Evolutionary conservation across 2,329 filamentous ascomycete genomes (phyloP).

Genomic region (Aschersonia sp.): DNA sequence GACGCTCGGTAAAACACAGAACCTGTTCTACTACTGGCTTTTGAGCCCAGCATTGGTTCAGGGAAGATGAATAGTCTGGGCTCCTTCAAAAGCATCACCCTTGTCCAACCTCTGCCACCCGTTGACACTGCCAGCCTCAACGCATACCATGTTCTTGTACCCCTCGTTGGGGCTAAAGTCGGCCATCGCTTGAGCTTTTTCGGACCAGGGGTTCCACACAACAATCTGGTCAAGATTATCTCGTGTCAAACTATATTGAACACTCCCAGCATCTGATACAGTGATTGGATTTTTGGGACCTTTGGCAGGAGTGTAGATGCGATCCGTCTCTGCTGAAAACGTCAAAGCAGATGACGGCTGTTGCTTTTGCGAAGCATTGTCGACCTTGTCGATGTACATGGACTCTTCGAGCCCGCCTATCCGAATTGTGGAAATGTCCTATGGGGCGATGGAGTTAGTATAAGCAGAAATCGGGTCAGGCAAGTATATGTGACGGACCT

Average conservation of each 20-base stretch:
- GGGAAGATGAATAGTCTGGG: slow-evolving; percentile 35
- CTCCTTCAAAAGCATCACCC: slow-evolving; percentile 52
- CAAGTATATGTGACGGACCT: slow-evolving; percentile 35
- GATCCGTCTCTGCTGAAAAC: slow-evolving; percentile 71
- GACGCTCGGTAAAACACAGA: too few relatives aligned
- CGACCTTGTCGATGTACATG: slow-evolving; percentile 73
- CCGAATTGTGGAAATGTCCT: slow-evolving; percentile 66
- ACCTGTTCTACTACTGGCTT: neutral
- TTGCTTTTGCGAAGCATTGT: slow-evolving; percentile 48
- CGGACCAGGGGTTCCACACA: slow-evolving; percentile 93
- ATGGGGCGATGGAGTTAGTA: slow-evolving; percentile 1
- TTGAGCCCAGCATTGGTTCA: slow-evolving; percentile 9
- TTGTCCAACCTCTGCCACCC: slow-evolving; percentile 75
- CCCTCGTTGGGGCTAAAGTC: slow-evolving; percentile 85
- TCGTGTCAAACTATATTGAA: slow-evolving; percentile 59
- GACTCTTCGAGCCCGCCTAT: slow-evolving; percentile 66
- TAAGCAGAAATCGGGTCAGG: neutral
- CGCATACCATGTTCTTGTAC: slow-evolving; percentile 85
- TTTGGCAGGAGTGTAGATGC: slow-evolving; percentile 63
- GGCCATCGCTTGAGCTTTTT: slow-evolving; percentile 66
- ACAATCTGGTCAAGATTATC: slow-evolving; percentile 81
- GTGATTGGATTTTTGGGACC: slow-evolving; percentile 43
- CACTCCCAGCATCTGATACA: slow-evolving; percentile 47
- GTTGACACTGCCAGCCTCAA: slow-evolving; percentile 77
- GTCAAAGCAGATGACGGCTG: slow-evolving; percentile 46